Conservation (phyloP, 1,139 yeast genomes). For the Debaryomycetaceae sp. region DNA sequence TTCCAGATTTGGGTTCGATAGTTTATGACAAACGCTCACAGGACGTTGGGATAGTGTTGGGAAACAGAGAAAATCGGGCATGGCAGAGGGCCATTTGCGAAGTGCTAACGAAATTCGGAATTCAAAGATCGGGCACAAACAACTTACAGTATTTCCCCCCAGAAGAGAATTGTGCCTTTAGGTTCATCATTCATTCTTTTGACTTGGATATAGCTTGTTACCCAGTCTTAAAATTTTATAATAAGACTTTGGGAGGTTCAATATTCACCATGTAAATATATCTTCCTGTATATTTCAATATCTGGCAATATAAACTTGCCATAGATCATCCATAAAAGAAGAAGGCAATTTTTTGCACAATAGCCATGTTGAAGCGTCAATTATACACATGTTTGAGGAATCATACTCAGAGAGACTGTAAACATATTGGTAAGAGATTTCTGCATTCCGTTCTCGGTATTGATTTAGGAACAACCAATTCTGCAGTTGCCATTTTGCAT, state of each 20-base stretch:
- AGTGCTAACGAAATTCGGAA: not conserved
- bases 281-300: not conserved
- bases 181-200: not conserved
- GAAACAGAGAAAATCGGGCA: not conserved
- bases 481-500: conserved; percentile 70
- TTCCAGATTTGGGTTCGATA: not conserved
- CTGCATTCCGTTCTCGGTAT: conserved; percentile 59
- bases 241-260: not conserved
- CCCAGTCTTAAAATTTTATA: not conserved
- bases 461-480: conserved; percentile 78
- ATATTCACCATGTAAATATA: not conserved
- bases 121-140: not conserved
- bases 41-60: not conserved
- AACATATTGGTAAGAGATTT: conserved; percentile 1
- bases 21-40: not conserved
- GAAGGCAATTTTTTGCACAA: too few relatives aligned
- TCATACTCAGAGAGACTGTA: not conserved
- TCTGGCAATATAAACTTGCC: too few relatives aligned
- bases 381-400: not conserved
- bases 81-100: not conserved
- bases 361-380: not conserved
- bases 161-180: not conserved
- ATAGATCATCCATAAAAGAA: too few relatives aligned
- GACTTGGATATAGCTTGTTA: not conserved
- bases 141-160: not conserved